Evolutionary conservation across 106 monocot species (phyloP), one percentile per base, ranked within the genome.

Genomic region (Narthecium ossifragum): DNA sequence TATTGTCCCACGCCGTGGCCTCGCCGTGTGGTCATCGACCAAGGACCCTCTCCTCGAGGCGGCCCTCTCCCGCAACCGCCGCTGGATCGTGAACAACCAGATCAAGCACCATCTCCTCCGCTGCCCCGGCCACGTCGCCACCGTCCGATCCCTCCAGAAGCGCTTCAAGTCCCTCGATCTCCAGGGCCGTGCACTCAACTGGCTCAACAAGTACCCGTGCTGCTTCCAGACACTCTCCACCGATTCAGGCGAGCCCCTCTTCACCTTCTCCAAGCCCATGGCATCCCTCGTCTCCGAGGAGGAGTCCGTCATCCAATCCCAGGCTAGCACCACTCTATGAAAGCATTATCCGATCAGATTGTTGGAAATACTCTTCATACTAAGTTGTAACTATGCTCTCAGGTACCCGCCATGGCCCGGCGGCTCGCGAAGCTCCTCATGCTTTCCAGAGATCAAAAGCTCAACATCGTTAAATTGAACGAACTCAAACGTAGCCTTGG

Each of bases 11-110:
- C 38, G 49, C 38, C 77, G 68, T 1, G 21, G 49, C 61, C 69
- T 78, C 39, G 61, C 78, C 5, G 58, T 81, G 7, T 98, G 96
- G 86, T 90, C 86, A 41, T 73, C 70, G 72, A 79, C 64, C 59
- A 98, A 98, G 68, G 90, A 90, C 41, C 71, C 73, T 1, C 48
- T 55, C 37, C 90, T 98, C 23, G 90, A 98, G 68, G 55, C 58
- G 17, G 83, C 86, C 17, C 90, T 98, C 75, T 73, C 84, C 50
- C 90, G 96, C 68, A 90, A 90, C 73, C 96, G 96, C 67, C 90
- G 90, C 32, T 98, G 90, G 96, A 86, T 90, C 60, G 84, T 98
- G 29, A 90, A 90, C 86, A 90, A 90, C 78, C 96, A 98, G 79
- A 90, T 98, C 73, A 98, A 98, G 71, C 57, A 90, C 75, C 46